A percentile compares a stretch with the other conserved stretches of the same genome.
These are phyloP conservation scores for Cymbidium sinense DNA, from an alignment of 106 monocot species.

Conservation along the genomic window DNA sequence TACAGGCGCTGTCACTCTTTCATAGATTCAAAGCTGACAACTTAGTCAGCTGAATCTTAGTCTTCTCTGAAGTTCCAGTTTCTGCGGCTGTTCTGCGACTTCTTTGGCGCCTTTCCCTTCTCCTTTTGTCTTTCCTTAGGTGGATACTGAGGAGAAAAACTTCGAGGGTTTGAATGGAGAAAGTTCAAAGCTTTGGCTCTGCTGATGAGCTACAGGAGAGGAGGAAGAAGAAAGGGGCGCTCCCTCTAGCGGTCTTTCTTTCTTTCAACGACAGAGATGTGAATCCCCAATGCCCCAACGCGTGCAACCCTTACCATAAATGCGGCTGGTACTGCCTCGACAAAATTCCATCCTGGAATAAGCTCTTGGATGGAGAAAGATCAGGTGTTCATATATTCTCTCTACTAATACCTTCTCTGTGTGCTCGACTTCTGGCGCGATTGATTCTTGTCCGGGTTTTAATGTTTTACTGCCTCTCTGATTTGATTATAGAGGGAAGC, in stretches of 20 bases:
- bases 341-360: background rate
- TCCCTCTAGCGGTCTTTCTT: background rate
- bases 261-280: constrained; percentile 10
- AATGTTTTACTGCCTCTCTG: background rate
- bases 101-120: background rate
- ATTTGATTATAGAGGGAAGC: background rate
- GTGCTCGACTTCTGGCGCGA: background rate
- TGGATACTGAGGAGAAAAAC: too few relatives aligned
- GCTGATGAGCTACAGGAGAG: constrained; percentile 1
- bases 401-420: background rate
- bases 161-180: constrained; percentile 2
- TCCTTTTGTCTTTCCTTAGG: background rate
- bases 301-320: constrained; percentile 3
- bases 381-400: constrained; percentile 1
- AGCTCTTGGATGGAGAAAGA: constrained; percentile 9
- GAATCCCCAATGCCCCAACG: constrained; percentile 8
- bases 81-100: background rate
- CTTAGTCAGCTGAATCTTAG: background rate
- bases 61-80: background rate
- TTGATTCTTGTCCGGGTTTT: constrained; percentile 6
- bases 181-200: background rate
- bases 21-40: background rate
- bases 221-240: background rate
- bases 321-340: constrained; percentile 10
- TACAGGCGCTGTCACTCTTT: background rate